These are phyloP conservation scores for Patellaria atrata DNA, from an alignment of 495 filamentous ascomycete genomes.

Conservation along the genomic window DNA sequence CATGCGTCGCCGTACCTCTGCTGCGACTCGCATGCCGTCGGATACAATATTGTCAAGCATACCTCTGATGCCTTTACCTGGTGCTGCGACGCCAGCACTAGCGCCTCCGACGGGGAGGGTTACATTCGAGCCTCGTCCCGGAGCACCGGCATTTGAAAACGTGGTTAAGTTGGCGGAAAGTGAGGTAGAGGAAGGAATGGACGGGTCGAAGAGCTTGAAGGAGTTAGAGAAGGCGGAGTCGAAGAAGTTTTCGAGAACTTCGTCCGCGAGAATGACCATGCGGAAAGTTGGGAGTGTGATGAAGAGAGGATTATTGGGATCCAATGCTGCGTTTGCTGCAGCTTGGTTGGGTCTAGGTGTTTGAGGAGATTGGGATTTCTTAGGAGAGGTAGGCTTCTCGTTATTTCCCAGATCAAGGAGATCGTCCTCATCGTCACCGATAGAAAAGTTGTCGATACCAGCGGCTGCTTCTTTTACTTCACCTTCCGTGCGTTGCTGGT, in stretches of 20 bases:
- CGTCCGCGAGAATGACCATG: conserved; percentile 95
- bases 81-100: conserved; percentile 39
- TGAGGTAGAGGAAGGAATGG: conserved; percentile 24
- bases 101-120: conserved; percentile 21
- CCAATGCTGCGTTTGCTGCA: conserved; percentile 73
- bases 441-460: conserved; percentile 49
- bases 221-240: conserved; percentile 63
- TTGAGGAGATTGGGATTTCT: conserved; percentile 5
- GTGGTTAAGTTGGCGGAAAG: conserved; percentile 56
- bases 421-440: conserved; percentile 61
- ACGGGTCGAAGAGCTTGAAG: conserved; percentile 48
- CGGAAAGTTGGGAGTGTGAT: conserved; percentile 97
- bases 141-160: conserved; percentile 51
- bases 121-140: conserved; percentile 1
- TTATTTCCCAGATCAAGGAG: conserved; percentile 44
- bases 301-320: conserved; percentile 81
- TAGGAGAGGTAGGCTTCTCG: conserved; percentile 13
- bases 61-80: conserved; percentile 69
- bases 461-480: conserved; percentile 20
- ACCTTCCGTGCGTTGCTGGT: conserved; percentile 48
- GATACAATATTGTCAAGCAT: conserved; percentile 94
- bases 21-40: conserved; percentile 88
- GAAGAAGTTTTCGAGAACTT: conserved; percentile 90
- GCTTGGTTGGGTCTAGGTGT: conserved; percentile 13
- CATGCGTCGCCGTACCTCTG: conserved; percentile 78